Evolutionary conservation across 2,329 filamentous ascomycete genomes (phyloP).

Genomic region (Akanthomyces dipterigenus): DNA sequence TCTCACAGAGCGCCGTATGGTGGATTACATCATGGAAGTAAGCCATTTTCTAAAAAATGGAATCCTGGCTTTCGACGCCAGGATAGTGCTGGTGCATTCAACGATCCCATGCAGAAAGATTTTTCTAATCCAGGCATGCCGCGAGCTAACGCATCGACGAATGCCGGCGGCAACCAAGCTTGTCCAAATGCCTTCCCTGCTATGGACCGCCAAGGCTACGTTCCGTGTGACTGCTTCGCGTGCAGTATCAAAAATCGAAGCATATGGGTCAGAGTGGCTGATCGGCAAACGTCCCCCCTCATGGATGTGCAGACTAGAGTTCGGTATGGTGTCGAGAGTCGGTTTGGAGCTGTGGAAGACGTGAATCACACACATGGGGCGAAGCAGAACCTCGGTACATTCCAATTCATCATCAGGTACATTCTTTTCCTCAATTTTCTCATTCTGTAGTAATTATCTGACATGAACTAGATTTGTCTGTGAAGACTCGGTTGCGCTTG

Average conservation of each 20-base stretch:
- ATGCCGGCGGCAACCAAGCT: background rate
- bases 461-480: conserved; percentile 17
- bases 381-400: background rate
- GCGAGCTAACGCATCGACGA: background rate
- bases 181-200: conserved; percentile 1
- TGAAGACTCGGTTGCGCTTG: conserved; percentile 11
- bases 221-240: conserved; percentile 22
- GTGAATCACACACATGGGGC: conserved; percentile 15
- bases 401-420: conserved; percentile 25
- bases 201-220: conserved; percentile 17
- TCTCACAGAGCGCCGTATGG: background rate
- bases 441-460: background rate
- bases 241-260: conserved; percentile 27
- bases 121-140: background rate
- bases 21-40: background rate
- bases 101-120: background rate
- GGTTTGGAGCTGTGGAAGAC: conserved; percentile 26
- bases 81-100: background rate
- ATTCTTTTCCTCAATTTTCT: background rate
- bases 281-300: conserved; percentile 14
- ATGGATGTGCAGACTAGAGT: conserved; percentile 23
- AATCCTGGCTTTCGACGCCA: background rate
- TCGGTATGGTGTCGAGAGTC: conserved; percentile 21
- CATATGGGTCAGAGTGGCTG: conserved; percentile 21
- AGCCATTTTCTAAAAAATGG: background rate